Evolutionary conservation across 139 green algal species (phyloP).

Genomic region (Marvania coccoides): DNA sequence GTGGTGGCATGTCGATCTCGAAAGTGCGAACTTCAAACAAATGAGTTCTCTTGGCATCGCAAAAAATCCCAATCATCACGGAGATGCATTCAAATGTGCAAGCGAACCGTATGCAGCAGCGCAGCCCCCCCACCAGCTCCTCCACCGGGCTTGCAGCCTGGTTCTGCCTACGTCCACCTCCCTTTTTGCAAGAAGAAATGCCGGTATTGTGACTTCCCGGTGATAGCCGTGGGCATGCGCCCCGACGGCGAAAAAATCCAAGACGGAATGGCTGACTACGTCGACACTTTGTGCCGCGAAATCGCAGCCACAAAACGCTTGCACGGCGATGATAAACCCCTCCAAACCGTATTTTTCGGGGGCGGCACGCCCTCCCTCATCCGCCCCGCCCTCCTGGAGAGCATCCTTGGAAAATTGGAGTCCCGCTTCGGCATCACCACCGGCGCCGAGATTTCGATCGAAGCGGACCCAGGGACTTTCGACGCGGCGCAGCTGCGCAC

Average conservation of each 20-base stretch:
- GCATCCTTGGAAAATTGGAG: slow-evolving; percentile 54
- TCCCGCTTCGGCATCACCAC: slow-evolving; percentile 54
- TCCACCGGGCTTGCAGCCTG: too few species aligned
- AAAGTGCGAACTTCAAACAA: too few species aligned
- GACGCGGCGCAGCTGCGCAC: slow-evolving; percentile 51
- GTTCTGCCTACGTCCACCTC: slow-evolving; percentile 86
- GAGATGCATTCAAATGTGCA: too few species aligned
- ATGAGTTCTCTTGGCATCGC: too few species aligned
- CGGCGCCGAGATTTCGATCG: slow-evolving; percentile 79
- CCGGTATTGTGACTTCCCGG: slow-evolving; percentile 95
- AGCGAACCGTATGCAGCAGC: too few species aligned
- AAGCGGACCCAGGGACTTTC: slow-evolving; percentile 95
- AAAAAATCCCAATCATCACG: too few species aligned
- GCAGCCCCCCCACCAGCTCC: too few species aligned
- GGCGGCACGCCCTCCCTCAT: slow-evolving; percentile 81
- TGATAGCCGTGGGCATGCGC: slow-evolving; percentile 54
- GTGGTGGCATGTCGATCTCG: too few species aligned
- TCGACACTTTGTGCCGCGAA: slow-evolving; percentile 40
- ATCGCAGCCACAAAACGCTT: slow-evolving; percentile 43
- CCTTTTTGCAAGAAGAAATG: slow-evolving; percentile 94
- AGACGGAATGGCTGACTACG: slow-evolving; percentile 21
- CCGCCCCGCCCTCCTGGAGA: slow-evolving; percentile 53
- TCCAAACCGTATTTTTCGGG: slow-evolving; percentile 1
- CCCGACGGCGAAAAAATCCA: background rate
- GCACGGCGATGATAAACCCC: slow-evolving; percentile 1